These are phyloP conservation scores for Emmonsiellopsis sp. DNA, from an alignment of 2,329 filamentous ascomycete species.

Conservation along the genomic window DNA sequence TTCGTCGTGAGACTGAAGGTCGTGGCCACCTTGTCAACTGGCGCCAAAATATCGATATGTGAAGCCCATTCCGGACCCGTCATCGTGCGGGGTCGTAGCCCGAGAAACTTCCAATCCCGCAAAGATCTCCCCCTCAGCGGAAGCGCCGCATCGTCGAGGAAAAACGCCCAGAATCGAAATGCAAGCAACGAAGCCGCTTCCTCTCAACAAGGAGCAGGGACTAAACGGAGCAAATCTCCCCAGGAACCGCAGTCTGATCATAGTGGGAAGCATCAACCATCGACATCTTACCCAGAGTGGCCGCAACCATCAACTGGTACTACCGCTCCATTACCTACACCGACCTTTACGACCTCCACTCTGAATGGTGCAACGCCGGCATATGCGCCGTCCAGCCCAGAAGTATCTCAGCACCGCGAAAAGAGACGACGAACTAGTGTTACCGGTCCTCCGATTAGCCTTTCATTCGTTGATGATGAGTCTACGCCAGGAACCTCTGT, in stretches of 20 bases:
- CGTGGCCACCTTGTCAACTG: slow-evolving; percentile 71
- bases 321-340: slow-evolving; percentile 12
- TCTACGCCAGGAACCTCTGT: slow-evolving; percentile 25
- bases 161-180: slow-evolving; percentile 44
- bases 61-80: slow-evolving; percentile 84
- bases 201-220: slow-evolving; percentile 3
- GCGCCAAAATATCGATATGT: slow-evolving; percentile 69
- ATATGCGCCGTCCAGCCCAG: slow-evolving; percentile 46
- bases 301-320: slow-evolving; percentile 19
- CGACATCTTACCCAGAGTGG: slow-evolving; percentile 25
- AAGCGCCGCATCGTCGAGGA: slow-evolving; percentile 67
- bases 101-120: slow-evolving; percentile 85
- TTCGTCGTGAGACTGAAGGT: slow-evolving; percentile 86
- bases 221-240: slow-evolving; percentile 11
- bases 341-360: slow-evolving; percentile 14
- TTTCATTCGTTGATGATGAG: slow-evolving; percentile 49
- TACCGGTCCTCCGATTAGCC: slow-evolving; percentile 41
- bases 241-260: slow-evolving; percentile 17
- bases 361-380: slow-evolving; percentile 18
- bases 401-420: slow-evolving; percentile 34
- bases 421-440: slow-evolving; percentile 26
- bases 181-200: slow-evolving; percentile 16
- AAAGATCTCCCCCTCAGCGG: slow-evolving; percentile 86
- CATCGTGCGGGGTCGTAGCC: slow-evolving; percentile 86
- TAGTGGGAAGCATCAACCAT: slow-evolving; percentile 18